Base-by-base conservation (phyloP, 768 basidiomycete species). In the Russula olivacea region DNA sequence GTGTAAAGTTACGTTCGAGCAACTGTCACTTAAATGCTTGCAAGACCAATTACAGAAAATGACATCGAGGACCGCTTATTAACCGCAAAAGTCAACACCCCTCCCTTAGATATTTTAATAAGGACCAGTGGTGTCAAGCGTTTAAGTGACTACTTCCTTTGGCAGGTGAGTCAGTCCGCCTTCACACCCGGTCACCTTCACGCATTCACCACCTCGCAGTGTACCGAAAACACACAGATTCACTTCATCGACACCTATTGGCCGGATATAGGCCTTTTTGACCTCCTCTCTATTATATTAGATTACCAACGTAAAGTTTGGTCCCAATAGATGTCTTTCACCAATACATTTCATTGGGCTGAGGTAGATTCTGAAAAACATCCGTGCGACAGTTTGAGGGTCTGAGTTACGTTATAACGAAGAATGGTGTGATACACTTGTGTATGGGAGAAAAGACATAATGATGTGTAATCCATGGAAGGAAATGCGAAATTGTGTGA, bases 91-190 rank as follows among this genome's bases (percentile, higher is more conserved):
- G 83, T 73, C 14, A 85, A 81, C 21, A 89, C 85, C 68, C 90
- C 89, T 14, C 91, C 92, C 12, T 77, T 97, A 0, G 96, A 98
- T 70, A 83, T 99, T 52, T 81, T 98, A 56, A 78, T 99, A 23
- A 83, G 97, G 47, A 97, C 95, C 0, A 93, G 92, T 55, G 93
- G 94, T 12, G 97, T 96, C 6, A 87, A 83, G 61, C 81, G 93
- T 4, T 75, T 97, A 25, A 93, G 91, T 69, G 93, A 97, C 68
- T 99, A 86, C 71, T 73, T 98, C 71, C 82, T 95, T 17, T 99
- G 96, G 97, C 97, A 99, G 89, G 95, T 90, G 61, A 61, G 84
- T 75, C 2, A 61, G 84, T 75, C 2, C 43, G 43, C 47, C 55
- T 30, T 55, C 21, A 8, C 53, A 40, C 48, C 17, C 57, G 23